phyloP scores from a whole-genome alignment of 2,329 filamentous ascomycete genomes.

The Colletotrichum sp. region DNA sequence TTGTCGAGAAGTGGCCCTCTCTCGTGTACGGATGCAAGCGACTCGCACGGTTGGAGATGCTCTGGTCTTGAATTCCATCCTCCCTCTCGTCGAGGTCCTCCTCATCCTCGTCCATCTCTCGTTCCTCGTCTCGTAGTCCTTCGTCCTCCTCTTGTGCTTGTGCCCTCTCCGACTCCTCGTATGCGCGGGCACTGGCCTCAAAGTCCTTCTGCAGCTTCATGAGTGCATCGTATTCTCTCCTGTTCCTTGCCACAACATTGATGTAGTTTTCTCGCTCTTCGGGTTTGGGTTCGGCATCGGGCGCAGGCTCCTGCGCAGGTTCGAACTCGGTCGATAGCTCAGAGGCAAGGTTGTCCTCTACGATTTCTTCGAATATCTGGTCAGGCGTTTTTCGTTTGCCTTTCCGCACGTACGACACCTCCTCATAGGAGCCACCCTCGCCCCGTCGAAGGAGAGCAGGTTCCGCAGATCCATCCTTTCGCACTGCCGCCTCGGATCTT shows the following conservation, averaged over 20 bases:
- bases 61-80: constrained; percentile 17
- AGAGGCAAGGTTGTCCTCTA: constrained; percentile 8
- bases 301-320: constrained; percentile 42
- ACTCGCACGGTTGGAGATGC: constrained; percentile 32
- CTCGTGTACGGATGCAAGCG: constrained; percentile 78
- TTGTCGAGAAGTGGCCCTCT: constrained; percentile 76
- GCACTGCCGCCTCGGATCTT: not conserved
- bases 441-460: constrained; percentile 57
- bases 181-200: constrained; percentile 41
- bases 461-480: constrained; percentile 8
- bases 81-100: constrained; percentile 36
- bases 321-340: constrained; percentile 30
- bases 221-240: constrained; percentile 60
- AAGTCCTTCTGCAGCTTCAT: constrained; percentile 64
- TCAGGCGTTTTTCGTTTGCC: not conserved
- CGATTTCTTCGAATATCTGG: not conserved
- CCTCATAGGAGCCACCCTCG: constrained; percentile 64
- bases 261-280: constrained; percentile 47
- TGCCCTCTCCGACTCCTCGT: constrained; percentile 32
- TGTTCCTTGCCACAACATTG: constrained; percentile 55
- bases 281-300: constrained; percentile 45
- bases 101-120: constrained; percentile 36
- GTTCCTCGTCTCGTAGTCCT: constrained; percentile 38
- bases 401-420: constrained; percentile 54
- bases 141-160: constrained; percentile 41